Conservation (phyloP, 805 yeast genomes). For the Saturnispora kantuleensis region DNA sequence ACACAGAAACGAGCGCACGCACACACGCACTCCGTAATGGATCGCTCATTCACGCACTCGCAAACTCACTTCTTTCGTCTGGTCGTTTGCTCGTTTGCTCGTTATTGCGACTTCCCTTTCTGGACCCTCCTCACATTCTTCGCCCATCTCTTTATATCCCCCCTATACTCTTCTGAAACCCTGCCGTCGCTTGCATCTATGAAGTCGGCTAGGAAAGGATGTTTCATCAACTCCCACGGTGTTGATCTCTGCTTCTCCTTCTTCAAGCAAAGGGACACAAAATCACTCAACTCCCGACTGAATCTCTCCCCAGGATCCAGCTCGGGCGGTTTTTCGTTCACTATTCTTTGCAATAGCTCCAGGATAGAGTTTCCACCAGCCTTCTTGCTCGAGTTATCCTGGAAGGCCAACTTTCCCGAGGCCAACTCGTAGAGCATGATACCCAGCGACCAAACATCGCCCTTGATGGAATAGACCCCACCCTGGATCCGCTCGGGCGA, state of each 20-base stretch:
- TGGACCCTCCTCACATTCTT: conserved; percentile 29
- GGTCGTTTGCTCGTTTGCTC: too few relatives aligned
- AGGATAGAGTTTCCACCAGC: conserved; percentile 60
- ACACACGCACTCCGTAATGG: too few relatives aligned
- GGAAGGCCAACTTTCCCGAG: conserved; percentile 74
- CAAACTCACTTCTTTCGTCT: too few relatives aligned
- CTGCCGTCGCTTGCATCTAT: conserved; percentile 20
- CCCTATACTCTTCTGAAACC: conserved; percentile 17
- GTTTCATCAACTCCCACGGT: conserved; percentile 56
- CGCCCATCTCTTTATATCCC: conserved; percentile 28
- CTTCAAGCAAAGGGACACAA: conserved; percentile 64
- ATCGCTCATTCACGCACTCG: too few relatives aligned
- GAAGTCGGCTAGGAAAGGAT: conserved; percentile 25
- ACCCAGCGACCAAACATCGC: conserved; percentile 97
- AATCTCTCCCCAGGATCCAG: conserved; percentile 37
- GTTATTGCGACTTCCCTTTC: conserved; percentile 24
- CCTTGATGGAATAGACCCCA: conserved; percentile 82
- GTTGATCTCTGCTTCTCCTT: conserved; percentile 68
- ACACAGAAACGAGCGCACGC: too few relatives aligned
- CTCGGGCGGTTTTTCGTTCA: conserved; percentile 83
- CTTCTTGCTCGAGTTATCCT: conserved; percentile 30
- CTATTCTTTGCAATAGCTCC: conserved; percentile 85
- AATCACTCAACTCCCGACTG: conserved; percentile 45
- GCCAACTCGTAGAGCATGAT: conserved; percentile 83
- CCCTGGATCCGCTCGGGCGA: conserved; percentile 98